Conservation (phyloP, 2,329 filamentous ascomycete genomes). For the Albifimbria verrucaria region DNA sequence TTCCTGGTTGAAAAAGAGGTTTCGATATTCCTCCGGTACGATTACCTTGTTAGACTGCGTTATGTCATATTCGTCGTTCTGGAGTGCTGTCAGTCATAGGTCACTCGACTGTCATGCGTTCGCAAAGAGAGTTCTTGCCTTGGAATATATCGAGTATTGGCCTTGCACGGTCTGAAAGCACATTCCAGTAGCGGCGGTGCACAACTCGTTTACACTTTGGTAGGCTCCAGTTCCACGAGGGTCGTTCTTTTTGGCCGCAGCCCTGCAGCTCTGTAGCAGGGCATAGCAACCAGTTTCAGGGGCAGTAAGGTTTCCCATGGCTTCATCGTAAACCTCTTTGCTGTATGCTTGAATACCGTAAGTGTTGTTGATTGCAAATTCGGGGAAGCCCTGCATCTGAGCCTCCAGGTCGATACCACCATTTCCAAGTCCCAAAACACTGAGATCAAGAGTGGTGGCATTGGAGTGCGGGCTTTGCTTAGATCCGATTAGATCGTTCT, state of each 20-base stretch:
- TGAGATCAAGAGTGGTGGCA: slow-evolving; percentile 47
- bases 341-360: slow-evolving; percentile 59
- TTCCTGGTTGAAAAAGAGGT: slow-evolving; percentile 60
- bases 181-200: slow-evolving; percentile 42
- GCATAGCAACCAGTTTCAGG: slow-evolving; percentile 44
- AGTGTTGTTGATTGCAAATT: slow-evolving; percentile 59
- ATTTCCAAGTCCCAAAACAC: slow-evolving; percentile 64
- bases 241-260: slow-evolving; percentile 25
- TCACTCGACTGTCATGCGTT: too few relatives aligned
- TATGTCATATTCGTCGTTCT: slow-evolving; percentile 59
- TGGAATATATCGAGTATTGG: slow-evolving; percentile 3
- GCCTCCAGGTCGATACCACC: slow-evolving; percentile 61
- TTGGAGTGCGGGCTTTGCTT: slow-evolving; percentile 22
- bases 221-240: slow-evolving; percentile 35
- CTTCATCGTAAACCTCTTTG: slow-evolving; percentile 29
- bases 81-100: slow-evolving; percentile 19
- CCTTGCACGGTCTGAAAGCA: slow-evolving; percentile 14
- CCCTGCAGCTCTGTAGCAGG: slow-evolving; percentile 47
- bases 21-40: slow-evolving; percentile 57
- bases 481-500: slow-evolving; percentile 53
- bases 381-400: slow-evolving; percentile 51
- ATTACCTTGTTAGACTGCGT: slow-evolving; percentile 51
- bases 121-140: background rate
- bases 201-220: slow-evolving; percentile 38
- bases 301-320: slow-evolving; percentile 8